phyloP scores from a whole-genome alignment of 2,329 filamentous ascomycete genomes.

The Arthrocladium fulminans region DNA sequence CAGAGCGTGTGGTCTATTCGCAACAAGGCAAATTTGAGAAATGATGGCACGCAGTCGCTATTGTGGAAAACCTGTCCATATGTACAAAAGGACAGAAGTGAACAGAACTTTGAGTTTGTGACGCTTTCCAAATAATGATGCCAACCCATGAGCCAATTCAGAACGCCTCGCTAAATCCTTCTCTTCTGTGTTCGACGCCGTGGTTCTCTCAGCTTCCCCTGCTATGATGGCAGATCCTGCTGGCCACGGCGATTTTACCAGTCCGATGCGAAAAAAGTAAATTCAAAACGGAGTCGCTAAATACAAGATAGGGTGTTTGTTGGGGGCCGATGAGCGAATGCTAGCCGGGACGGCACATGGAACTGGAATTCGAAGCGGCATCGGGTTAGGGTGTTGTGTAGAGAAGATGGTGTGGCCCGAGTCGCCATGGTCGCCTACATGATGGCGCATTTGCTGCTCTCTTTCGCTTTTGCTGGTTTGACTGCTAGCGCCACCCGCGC shows the following conservation, averaged over 20 bases:
- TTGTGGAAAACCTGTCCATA: no score
- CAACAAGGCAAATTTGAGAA: no score
- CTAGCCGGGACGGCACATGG: no score
- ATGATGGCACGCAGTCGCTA: no score
- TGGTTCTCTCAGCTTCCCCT: no score
- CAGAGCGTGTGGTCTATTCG: neutral
- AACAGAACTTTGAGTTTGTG: no score
- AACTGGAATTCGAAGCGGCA: neutral
- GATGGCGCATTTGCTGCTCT: constrained; percentile 24
- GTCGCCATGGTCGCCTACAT: constrained; percentile 19
- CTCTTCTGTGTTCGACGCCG: neutral
- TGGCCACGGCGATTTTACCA: no score
- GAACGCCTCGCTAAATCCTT: neutral
- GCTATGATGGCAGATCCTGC: no score
- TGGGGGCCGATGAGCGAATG: no score
- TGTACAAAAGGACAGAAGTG: no score
- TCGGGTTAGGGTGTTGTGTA: neutral
- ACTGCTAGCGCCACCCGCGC: constrained; percentile 74
- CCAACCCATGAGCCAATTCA: neutral
- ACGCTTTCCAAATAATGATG: no score
- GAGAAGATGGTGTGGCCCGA: no score
- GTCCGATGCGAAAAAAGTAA: neutral
- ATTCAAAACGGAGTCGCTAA: constrained; percentile 5
- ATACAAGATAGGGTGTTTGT: neutral
- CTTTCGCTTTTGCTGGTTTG: constrained; percentile 31